Evolutionary conservation across 768 basidiomycete species (phyloP).

Genomic region (Pleurotus giganteus): DNA sequence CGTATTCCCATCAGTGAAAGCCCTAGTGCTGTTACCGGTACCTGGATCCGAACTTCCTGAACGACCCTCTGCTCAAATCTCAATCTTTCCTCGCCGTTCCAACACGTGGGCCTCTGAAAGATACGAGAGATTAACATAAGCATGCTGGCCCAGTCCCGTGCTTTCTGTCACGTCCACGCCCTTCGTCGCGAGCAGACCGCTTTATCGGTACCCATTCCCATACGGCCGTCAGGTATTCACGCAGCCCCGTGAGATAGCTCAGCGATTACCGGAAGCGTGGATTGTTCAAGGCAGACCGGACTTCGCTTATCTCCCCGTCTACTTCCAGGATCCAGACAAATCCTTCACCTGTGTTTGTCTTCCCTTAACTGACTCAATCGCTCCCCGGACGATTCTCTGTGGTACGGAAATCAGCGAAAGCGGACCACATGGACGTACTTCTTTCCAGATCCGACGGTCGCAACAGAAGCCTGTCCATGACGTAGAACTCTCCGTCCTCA

Average conservation of each 20-base stretch:
- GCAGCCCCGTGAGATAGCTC: slow-evolving; percentile 1
- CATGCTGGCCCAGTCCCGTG: neutral
- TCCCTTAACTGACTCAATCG: neutral
- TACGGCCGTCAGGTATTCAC: neutral
- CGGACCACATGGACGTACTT: neutral
- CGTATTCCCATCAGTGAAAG: too few species aligned
- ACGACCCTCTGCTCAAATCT: neutral
- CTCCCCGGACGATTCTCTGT: neutral
- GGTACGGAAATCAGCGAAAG: neutral
- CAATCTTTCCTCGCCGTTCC: neutral
- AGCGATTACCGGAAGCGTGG: neutral
- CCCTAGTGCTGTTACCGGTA: neutral
- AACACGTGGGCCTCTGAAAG: neutral
- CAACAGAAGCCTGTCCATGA: neutral
- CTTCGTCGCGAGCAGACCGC: neutral
- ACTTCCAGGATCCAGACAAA: neutral
- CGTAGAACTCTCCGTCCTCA: neutral
- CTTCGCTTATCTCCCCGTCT: slow-evolving; percentile 1
- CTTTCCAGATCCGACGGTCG: neutral
- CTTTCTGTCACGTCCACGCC: neutral
- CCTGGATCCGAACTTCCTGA: neutral
- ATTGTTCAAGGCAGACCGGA: neutral
- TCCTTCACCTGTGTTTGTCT: neutral
- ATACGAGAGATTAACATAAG: neutral
- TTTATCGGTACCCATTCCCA: neutral